Evolutionary conservation across 2,329 filamentous ascomycete species (phyloP).

Genomic region (Botrytis fragariae): DNA sequence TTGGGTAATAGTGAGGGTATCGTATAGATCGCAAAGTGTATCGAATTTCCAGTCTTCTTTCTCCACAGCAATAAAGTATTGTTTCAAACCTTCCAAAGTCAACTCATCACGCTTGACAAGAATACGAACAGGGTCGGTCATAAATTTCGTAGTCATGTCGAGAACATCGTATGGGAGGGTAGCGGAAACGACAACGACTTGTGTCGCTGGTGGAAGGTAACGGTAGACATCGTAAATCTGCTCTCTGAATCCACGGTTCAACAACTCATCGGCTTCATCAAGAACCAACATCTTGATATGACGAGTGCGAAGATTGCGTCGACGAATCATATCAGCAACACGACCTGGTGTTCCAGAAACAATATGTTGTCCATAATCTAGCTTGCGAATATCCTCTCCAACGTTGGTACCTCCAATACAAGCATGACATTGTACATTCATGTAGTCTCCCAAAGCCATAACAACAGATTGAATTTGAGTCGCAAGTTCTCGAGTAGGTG

Average conservation of each 20-base stretch:
- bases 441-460: constrained; percentile 99
- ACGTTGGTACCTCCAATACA: constrained; percentile 98
- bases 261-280: constrained; percentile 73
- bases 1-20: constrained; percentile 97
- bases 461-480: constrained; percentile 98
- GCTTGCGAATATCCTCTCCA: constrained; percentile 94
- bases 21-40: constrained; percentile 96
- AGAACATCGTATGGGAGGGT: constrained; percentile 97
- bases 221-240: constrained; percentile 99
- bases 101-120: constrained; percentile 98
- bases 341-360: constrained; percentile 97
- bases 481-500: constrained; percentile 92
- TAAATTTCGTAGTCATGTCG: constrained; percentile 99
- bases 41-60: constrained; percentile 99
- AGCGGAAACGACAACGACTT: constrained; percentile 96
- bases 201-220: constrained; percentile 91
- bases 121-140: constrained; percentile 96
- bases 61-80: constrained; percentile 98
- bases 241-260: constrained; percentile 94
- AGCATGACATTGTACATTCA: constrained; percentile 98
- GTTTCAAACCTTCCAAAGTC: constrained; percentile 94
- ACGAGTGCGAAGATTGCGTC: constrained; percentile 68
- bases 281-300: constrained; percentile 78
- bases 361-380: constrained; percentile 96
- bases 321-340: constrained; percentile 81